phyloP scores from a whole-genome alignment of 2,329 filamentous ascomycete species.

The Tolypocladium sp. region DNA sequence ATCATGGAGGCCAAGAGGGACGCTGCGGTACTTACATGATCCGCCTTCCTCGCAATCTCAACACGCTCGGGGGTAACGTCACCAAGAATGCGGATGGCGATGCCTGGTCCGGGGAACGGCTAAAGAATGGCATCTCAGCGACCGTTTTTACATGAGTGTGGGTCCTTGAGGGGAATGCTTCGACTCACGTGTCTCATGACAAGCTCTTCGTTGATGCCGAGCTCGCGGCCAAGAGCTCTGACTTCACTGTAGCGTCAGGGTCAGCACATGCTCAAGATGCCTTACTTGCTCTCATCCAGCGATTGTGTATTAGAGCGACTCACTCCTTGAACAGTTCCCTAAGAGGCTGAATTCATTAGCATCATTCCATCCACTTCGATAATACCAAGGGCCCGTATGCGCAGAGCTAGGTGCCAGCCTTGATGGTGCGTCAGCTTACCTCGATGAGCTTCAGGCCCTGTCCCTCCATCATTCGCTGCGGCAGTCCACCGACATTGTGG shows the following conservation, averaged over 20 bases:
- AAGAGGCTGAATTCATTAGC: constrained; percentile 54
- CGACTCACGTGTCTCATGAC: constrained; percentile 16
- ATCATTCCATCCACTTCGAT: constrained; percentile 28
- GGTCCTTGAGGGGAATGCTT: background rate
- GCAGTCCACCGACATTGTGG: constrained; percentile 60
- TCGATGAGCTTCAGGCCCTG: constrained; percentile 4
- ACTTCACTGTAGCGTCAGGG: constrained; percentile 40
- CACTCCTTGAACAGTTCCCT: constrained; percentile 11
- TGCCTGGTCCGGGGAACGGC: constrained; percentile 35
- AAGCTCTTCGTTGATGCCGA: constrained; percentile 22
- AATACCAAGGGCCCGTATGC: background rate
- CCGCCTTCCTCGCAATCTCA: constrained; percentile 68
- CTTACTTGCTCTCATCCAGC: background rate
- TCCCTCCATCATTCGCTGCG: constrained; percentile 42
- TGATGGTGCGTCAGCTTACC: background rate
- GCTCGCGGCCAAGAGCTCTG: constrained; percentile 17
- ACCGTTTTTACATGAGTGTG: background rate
- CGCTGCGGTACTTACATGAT: constrained; percentile 27
- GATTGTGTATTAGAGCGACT: background rate
- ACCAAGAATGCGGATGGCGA: constrained; percentile 73
- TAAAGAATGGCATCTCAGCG: background rate
- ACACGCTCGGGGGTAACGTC: constrained; percentile 76
- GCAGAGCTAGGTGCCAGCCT: background rate
- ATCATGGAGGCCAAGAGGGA: background rate
- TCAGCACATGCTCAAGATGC: constrained; percentile 39